Base-by-base conservation (phyloP, 2,329 filamentous ascomycete species). In the Trichoderma semiorbis region DNA sequence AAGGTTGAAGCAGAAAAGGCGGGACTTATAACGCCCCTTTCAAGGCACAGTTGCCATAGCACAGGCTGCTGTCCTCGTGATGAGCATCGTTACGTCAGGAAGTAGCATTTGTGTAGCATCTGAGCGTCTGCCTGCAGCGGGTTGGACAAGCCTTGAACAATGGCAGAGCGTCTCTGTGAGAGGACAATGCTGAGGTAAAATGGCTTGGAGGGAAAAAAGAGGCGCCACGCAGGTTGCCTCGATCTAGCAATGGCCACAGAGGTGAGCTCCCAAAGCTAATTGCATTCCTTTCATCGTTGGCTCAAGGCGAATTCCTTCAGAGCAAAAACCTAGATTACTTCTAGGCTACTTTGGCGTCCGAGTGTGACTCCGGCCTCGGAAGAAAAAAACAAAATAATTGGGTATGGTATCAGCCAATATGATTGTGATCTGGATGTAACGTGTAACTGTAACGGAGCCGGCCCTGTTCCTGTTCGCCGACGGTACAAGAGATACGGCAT, bases 21-120 rank as follows among this genome's bases (percentile, higher is more conserved):
- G 66, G 39, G 57, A 36, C 36, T 69, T 62, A 69, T 69, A 69
- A 26, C 57, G 57, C 66, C 66, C 57, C 30, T 47, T 50, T 69
- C 65, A 61, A 36, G 66, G 34, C 36, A 39, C 36, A 39, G 36
- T 21, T 58, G 26, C 65, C 65, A 68, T 34, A 55, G 65, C 65
- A 68, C 65, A 68, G 34, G 57, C 30, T 18, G 28, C 43, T 63
- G 60, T 63, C 68, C 68, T 57, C 68, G 68, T 70, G 68, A 70
- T 70, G 60, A 64, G 60, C 36, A 34, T 70, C 47, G 68, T 70
- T 70, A 70, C 68, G 68, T 70, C 68, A 70, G 68, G 68, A 57
- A 63, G 68, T 57, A 57, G 60, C 43, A 64, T 61, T 53, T 62
- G 57, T 60, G 66, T 69, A 47, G 66, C 66, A 69, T 43, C n/a